Base-by-base conservation (phyloP, 306 rosid genomes). In the Vigna hirtella region DNA sequence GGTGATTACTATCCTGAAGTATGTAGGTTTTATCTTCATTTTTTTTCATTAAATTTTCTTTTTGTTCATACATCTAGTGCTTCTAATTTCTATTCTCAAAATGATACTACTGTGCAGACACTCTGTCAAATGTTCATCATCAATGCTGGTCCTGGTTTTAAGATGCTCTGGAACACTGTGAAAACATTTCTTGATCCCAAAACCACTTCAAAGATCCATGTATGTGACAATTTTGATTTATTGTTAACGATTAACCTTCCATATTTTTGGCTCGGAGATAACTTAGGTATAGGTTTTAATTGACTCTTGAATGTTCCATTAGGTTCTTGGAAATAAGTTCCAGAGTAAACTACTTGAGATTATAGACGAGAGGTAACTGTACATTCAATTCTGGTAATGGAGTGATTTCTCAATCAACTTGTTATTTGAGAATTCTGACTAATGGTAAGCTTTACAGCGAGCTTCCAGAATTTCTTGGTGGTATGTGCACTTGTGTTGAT, bases 1-100 rank as follows among this genome's bases (percentile, higher is more conserved):
- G 84, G 87, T 79, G 98, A 93, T 81, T 86, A 91, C 90, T 93
- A 93, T 56, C 98, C 98, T 17, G 98, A 93, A 92, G 98, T 91
- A 86, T n/a, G 79, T 68, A n/a, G 69, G 51, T 64, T 79, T 34
- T 7, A 49, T 76, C 47, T 28, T 22, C 40, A 61, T 9, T 15
- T 4, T 42, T 15, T 48, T 15, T 48, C 20, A 18, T 17, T 4
- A 72, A 43, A 61, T 59, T 70, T 45, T 18, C 58, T 43, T 70
- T 9, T 61, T 38, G 42, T 77, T 69, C 57, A 36, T 77, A 52
- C 52, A 45, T 48, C 4, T 5, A 18, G 48, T 50, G 73, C 17
- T 79, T 64, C 66, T 68, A 69, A 32, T 38, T 64, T 74, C 61
- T 71, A 18, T 84, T 47, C 11, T 77, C 42, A 69, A 4, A 65